Base-by-base conservation (phyloP, 208 protist species). In the Jaenimonas drosophilae region DNA sequence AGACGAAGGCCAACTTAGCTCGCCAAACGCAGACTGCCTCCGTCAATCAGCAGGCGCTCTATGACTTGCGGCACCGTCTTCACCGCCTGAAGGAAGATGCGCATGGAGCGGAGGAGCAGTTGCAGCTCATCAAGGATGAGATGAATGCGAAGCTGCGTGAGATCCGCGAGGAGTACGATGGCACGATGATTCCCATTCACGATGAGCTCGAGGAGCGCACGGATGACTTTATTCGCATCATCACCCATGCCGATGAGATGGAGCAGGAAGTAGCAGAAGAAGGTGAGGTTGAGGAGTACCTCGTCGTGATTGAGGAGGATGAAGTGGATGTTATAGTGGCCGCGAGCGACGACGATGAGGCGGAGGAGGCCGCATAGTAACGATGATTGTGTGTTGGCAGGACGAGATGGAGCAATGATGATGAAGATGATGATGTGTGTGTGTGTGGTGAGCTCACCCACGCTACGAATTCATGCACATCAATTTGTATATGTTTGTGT, bases 131-230 rank as follows among this genome's bases (percentile, higher is more conserved):
- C 7, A 50, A 81, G 36, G n/a, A 40, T 6, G 41, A 73, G 27
- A 58, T 71, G 38, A 14, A 49, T 1, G 46, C 14, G 6, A 69
- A 71, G 39, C 27, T 81, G 11, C 26, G 54, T 7, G 68, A 77
- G 32, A 62, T 90, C 23, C 75, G 64, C 7, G 48, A 54, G 20
- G 71, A 73, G 58, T 90, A 90, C 48, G 81, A 90, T 51, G 62
- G 57, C 33, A 83, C 81, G 6, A 90, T 90, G 81, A 56, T 83
- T 43, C 62, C 81, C 9, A 54, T 90, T 20, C 57, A 90, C 31
- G 72, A 81, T 25, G 52, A 66, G 40, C 54, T 90, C 7, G 80
- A 85, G 49, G 58, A 65, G 12, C 51, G 64, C 42, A 83, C 76
- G 12, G 59, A 56, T 25, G 64, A 61, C 17, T 86, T 89, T 61